These are phyloP conservation scores for Hypericum androsaemum DNA, from an alignment of 345 rosid species.

Conservation along the genomic window DNA sequence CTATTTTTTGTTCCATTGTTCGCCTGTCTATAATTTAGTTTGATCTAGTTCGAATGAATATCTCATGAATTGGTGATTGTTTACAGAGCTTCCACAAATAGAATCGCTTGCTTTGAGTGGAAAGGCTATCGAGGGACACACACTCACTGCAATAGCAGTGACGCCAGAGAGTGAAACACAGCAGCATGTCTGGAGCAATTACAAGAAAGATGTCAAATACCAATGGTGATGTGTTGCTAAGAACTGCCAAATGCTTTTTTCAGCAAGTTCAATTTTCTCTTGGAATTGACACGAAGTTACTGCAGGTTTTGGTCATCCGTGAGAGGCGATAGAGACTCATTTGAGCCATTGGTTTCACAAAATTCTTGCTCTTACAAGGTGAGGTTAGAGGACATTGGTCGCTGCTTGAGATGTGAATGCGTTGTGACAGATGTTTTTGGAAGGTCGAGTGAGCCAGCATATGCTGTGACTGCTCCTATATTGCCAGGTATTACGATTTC, in stretches of 20 bases:
- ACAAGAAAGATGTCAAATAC: slow-evolving; percentile 64
- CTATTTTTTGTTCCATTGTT: no score
- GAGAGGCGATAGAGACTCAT: slow-evolving; percentile 32
- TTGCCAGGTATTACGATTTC: slow-evolving; percentile 53
- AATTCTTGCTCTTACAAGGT: slow-evolving; percentile 73
- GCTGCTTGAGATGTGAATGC: slow-evolving; percentile 84
- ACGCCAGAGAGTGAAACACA: slow-evolving; percentile 71
- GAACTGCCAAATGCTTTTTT: no score
- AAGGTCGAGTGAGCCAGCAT: slow-evolving; percentile 78
- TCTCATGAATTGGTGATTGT: neutral
- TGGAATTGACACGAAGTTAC: slow-evolving; percentile 13
- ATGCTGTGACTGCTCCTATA: slow-evolving; percentile 58
- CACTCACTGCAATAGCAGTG: slow-evolving; percentile 88
- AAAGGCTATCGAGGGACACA: slow-evolving; percentile 78
- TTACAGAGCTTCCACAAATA: slow-evolving; percentile 61
- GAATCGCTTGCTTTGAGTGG: slow-evolving; percentile 90
- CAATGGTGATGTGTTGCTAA: slow-evolving; percentile 46
- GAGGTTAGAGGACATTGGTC: slow-evolving; percentile 72
- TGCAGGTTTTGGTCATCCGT: slow-evolving; percentile 66
- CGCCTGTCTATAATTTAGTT: no score
- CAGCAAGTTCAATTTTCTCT: no score
- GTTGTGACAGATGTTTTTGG: slow-evolving; percentile 82
- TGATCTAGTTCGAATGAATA: no score
- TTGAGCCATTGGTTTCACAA: slow-evolving; percentile 60
- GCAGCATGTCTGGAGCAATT: slow-evolving; percentile 79